Evolutionary conservation across 139 green algal genomes (phyloP), one percentile per base, ranked within the genome.

Genomic region (Picochlorum costavermella): DNA sequence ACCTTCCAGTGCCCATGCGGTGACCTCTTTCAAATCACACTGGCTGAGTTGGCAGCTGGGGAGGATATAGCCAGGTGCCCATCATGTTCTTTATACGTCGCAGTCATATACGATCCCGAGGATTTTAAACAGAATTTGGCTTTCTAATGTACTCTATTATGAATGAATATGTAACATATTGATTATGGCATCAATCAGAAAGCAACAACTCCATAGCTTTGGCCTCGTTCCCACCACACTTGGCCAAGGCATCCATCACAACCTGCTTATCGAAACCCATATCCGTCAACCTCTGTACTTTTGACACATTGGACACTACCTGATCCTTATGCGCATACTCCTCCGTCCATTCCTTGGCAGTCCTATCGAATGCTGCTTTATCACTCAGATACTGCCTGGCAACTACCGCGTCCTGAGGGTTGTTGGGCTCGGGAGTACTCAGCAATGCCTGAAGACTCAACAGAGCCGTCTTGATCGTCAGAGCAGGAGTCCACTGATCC

Each of bases 371-470:
- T 23, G 72, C 75, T 6, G 43, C 37, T 6, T 71, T 63, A 46
- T 91, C 75, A 13, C 60, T 67, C 2, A 94, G 61, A 77, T 92
- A 97, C 81, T 96, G 88, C 63, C 82, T 79, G 1, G 94, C 94
- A 8, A 99, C 94, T 3, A 96, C 87, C 12, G 92, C 94, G 68
- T 98, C 92, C 68, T 95, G 91, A 3, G 94, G 94, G 70, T 99
- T 94, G 64, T 95, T 84, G 4, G 94, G 87, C 65, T 95, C 78
- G 5, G 92, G 92, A 2, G 81, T 88, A n/a, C 86, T 84, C 58
- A 98, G 74, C 62, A 98, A 78, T 6, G 92, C 85, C 67, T 99
- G 94, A 51, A 98, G 65, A 46, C 83, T 94, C 6, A 99, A 79
- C 50, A 99, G 74, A 14, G 93, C 94, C 20, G 93, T 98, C 68